A percentile compares a stretch with the other conserved stretches of the same genome.
phyloP scores from a whole-genome alignment of 1,139 yeast genomes.

The Kluyveromyces sp. region DNA sequence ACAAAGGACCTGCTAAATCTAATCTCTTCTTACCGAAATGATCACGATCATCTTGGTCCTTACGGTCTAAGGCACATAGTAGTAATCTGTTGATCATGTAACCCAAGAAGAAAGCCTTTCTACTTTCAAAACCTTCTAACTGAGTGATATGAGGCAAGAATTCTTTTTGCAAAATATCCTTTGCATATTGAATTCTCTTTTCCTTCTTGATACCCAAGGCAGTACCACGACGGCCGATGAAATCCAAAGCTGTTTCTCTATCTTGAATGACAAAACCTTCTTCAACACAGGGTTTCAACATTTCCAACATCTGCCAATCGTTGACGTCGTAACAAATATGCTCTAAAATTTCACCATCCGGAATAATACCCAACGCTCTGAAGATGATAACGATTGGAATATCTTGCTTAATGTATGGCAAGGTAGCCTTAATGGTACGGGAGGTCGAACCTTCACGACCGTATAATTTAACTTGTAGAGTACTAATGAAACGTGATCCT shows the following conservation, averaged over 20 bases:
- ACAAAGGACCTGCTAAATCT: slow-evolving; percentile 95
- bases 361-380: slow-evolving; percentile 96
- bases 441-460: slow-evolving; percentile 74
- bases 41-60: slow-evolving; percentile 98
- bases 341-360: slow-evolving; percentile 97
- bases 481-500: slow-evolving; percentile 87
- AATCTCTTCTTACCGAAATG: slow-evolving; percentile 97
- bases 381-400: slow-evolving; percentile 94
- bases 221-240: slow-evolving; percentile 96
- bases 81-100: slow-evolving; percentile 94
- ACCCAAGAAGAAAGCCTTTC: slow-evolving; percentile 95
- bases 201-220: slow-evolving; percentile 91
- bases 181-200: slow-evolving; percentile 96
- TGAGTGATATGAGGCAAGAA: slow-evolving; percentile 95
- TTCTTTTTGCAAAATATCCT: slow-evolving; percentile 92
- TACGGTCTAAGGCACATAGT: slow-evolving; percentile 91
- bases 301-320: slow-evolving; percentile 99
- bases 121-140: slow-evolving; percentile 91
- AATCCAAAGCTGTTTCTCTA: slow-evolving; percentile 95
- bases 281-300: slow-evolving; percentile 98
- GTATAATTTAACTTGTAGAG: slow-evolving; percentile 87
- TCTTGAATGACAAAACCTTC: slow-evolving; percentile 98
- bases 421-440: slow-evolving; percentile 86
- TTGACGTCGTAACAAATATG: slow-evolving; percentile 96
- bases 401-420: slow-evolving; percentile 94